A percentile compares a stretch with the other conserved stretches of the same genome.
These are phyloP conservation scores for Nakaseomyces uthaithaninus DNA, from an alignment of 1,139 yeast species.

Conservation along the genomic window DNA sequence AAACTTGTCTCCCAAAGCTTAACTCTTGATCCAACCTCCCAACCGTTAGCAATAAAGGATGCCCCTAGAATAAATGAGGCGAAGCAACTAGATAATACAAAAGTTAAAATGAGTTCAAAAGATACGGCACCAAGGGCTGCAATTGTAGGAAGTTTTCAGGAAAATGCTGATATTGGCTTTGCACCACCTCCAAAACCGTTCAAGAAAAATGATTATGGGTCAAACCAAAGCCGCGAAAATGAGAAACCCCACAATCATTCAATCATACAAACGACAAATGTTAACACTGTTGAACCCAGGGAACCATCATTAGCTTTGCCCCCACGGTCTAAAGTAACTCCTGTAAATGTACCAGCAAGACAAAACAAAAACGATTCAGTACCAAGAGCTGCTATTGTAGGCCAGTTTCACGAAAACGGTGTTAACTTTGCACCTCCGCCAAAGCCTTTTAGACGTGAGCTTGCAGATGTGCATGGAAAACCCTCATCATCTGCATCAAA, in stretches of 20 bases:
- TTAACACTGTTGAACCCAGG: no score
- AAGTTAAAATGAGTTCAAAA: no score
- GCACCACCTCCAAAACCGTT: conserved; percentile 6
- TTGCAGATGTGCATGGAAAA: not conserved
- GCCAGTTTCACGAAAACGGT: not conserved
- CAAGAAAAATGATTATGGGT: not conserved
- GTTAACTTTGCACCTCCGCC: conserved; percentile 24
- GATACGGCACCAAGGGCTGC: not conserved
- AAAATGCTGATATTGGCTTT: conserved; percentile 1
- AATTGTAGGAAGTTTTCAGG: not conserved
- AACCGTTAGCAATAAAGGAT: no score
- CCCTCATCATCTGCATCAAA: conserved; percentile 8
- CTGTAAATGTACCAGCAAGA: not conserved
- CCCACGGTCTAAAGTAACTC: not conserved
- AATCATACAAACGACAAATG: no score
- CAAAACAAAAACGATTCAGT: not conserved
- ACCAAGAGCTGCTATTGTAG: not conserved
- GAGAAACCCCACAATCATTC: no score
- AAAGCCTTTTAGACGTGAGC: conserved; percentile 12
- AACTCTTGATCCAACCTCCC: no score
- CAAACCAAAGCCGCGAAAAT: not conserved
- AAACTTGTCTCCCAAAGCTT: no score
- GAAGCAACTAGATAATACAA: no score
- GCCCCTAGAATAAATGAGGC: no score
- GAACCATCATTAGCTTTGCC: not conserved